Base-by-base conservation (phyloP, 768 basidiomycete genomes). In the Calvatia gigantea region DNA sequence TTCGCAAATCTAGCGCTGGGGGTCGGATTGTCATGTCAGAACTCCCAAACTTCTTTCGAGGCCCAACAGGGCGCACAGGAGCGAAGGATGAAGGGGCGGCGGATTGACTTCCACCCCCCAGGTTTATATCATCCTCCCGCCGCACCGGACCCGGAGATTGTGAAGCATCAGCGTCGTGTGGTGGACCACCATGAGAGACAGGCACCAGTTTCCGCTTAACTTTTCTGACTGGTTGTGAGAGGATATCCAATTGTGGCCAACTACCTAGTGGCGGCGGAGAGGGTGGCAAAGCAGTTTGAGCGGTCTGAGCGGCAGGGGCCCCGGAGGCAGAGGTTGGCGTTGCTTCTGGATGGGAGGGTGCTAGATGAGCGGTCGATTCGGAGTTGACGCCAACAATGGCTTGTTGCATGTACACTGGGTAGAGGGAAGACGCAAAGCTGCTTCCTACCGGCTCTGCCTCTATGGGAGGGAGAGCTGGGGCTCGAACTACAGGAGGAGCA, bases 211-310 rank as follows among this genome's bases (percentile, higher is more conserved):
- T 68, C 60, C 66, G 65, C 57, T 72, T 72, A 28, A 60, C 55
- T 37, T 64, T 69, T 46, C 54, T 44, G 8, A 25, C 19, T 42
- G 72, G 68, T 42, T 65, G 70, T 15, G 69, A 63, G 21, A 73
- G 63, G 12, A 70, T 67, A 59, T 83, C 75, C 9, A 64, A 61
- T 19, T 78, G 76, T 33, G 82, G 84, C 83, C 84, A 84, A 31
- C 79, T 67, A 15, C 81, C 79, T 0, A 85, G 66, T 2, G 78
- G 79, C 25, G 76, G 70, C 28, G 80, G 75, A 12, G 72, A 70
- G 3, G 72, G 60, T 12, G 72, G 66, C 6, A 51, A 52, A 19
- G 49, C 37, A 32, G 55, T 31, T 27, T 64, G 69, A 1, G 54
- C 58, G 33, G 60, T 64, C 7, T 56, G 59, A 35, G 51, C 58